Percentiles rank a stretch among this genome's conserved stretches.
Conservation (phyloP, 2,329 filamentous ascomycete species). For the Ambrosiella cleistominuta region DNA sequence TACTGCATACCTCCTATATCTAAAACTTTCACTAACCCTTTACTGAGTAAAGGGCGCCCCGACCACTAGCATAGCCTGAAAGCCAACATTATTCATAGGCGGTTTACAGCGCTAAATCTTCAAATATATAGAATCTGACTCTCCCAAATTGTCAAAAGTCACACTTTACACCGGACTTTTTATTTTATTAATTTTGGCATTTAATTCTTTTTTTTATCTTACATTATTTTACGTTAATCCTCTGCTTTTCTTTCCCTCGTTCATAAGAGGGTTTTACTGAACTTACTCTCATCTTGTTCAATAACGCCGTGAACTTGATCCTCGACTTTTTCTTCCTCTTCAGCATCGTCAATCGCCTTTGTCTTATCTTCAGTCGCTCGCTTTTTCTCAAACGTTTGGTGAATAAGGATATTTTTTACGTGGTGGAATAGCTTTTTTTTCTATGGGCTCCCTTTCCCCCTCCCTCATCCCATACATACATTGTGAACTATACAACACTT, state of each 20-base stretch:
- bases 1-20: background rate
- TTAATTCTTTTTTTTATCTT: conserved; percentile 7
- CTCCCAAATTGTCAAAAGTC: background rate
- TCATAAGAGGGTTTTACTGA: background rate
- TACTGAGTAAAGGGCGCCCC: background rate
- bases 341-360: background rate
- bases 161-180: background rate
- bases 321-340: background rate
- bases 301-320: background rate
- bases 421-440: background rate
- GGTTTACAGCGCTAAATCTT: background rate
- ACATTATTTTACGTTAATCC: conserved; percentile 1
- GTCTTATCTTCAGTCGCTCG: background rate
- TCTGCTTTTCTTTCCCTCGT: background rate
- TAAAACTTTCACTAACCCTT: background rate
- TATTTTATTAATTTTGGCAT: background rate
- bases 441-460: background rate
- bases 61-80: background rate
- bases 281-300: background rate
- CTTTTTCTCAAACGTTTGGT: conserved; percentile 20
- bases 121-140: too few species aligned
- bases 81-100: background rate
- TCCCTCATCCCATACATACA: background rate
- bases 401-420: conserved; percentile 23
- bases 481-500: too few species aligned